A percentile compares a stretch with the other conserved stretches of the same genome.
Evolutionary conservation across 208 protist genomes (phyloP).

Genomic region (Wallacemonas sp.): DNA sequence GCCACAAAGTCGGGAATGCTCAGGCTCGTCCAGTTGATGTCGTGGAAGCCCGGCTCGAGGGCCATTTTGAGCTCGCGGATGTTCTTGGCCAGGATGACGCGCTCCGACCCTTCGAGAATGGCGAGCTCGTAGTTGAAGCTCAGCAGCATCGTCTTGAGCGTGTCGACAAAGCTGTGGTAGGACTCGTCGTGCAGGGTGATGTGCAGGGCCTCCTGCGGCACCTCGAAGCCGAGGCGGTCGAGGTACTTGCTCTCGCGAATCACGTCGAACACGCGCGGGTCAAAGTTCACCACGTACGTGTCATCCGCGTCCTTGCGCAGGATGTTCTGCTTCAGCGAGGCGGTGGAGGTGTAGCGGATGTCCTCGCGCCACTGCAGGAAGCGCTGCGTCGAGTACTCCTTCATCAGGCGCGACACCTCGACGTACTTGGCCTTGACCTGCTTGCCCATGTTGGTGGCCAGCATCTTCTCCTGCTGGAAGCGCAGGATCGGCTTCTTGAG

Average conservation of each 20-base stretch:
- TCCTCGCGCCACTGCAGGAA: conserved; percentile 93
- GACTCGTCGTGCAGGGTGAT: conserved; percentile 98
- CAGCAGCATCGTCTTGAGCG: conserved; percentile 94
- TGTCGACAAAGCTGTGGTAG: conserved; percentile 95
- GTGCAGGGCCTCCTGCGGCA: conserved; percentile 96
- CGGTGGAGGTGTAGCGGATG: conserved; percentile 81
- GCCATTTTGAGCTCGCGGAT: conserved; percentile 89
- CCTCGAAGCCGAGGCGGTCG: conserved; percentile 95
- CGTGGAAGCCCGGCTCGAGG: conserved; percentile 92
- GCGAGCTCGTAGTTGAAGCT: conserved; percentile 90
- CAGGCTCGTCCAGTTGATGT: conserved; percentile 99
- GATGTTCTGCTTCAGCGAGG: conserved; percentile 92
- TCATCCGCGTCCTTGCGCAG: conserved; percentile 73
- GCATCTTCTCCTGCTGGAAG: conserved; percentile 94
- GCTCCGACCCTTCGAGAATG: conserved; percentile 87
- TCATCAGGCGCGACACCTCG: conserved; percentile 92
- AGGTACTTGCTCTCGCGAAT: conserved; percentile 98
- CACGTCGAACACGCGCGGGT: conserved; percentile 88
- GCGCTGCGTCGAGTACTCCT: conserved; percentile 91
- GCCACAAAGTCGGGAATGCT: conserved; percentile 96
- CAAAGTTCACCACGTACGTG: conserved; percentile 95
- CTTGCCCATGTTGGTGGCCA: conserved; percentile 88
- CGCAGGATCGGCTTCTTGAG: conserved; percentile 97
- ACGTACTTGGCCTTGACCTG: conserved; percentile 94
- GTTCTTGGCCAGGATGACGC: conserved; percentile 89